Evolutionary conservation across 2,329 filamentous ascomycete species (phyloP), one percentile per base, ranked within the genome.

Genomic region (Aureobasidium sp.): DNA sequence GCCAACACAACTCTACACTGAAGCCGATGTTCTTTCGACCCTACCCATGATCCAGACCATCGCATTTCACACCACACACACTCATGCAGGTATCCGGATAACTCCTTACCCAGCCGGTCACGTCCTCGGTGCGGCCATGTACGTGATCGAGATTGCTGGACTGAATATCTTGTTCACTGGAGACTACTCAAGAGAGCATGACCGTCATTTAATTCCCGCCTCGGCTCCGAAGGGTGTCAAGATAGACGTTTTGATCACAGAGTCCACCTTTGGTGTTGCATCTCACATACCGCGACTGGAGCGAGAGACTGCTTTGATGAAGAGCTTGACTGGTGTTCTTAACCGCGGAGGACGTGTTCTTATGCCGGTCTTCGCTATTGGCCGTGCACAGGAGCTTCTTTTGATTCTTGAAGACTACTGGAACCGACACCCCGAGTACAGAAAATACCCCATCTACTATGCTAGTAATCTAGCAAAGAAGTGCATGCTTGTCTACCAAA

Each of bases 401-500:
- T 80, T 99, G 29, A 97, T 99, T 70, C 80, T 99, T 7, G 94
- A 99, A 69, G 94, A 99, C 74, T 97, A 96, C 76, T 99, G 94
- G 94, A 84, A 84, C 66, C 90, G 92, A 62, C 93, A 99, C 71
- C 78, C 85, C 0, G 92, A 97, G 68, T 91, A 87, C 67, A 92
- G 96, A 67, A 92, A 90, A 67, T 88, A 89, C 39, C 94, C 94
- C 5, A 97, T 99, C 65, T 99, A 97, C 78, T 99, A 97, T 74
- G 95, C 95, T 61, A 94, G 90, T 69, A 96, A 96, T 70, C 84
- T 97, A 46, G 94, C 94, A 0, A 82, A 93, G 65, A 94, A 96
- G 75, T 99, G 94, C 77, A 99, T 99, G 94, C 85, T 97, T 34
- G 92, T 97, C 3, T 99, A 99, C 72, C 94, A 97, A 74, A 99